Evolutionary conservation across 2,329 filamentous ascomycete species (phyloP).

Genomic region (Aurifilum marmelostoma): DNA sequence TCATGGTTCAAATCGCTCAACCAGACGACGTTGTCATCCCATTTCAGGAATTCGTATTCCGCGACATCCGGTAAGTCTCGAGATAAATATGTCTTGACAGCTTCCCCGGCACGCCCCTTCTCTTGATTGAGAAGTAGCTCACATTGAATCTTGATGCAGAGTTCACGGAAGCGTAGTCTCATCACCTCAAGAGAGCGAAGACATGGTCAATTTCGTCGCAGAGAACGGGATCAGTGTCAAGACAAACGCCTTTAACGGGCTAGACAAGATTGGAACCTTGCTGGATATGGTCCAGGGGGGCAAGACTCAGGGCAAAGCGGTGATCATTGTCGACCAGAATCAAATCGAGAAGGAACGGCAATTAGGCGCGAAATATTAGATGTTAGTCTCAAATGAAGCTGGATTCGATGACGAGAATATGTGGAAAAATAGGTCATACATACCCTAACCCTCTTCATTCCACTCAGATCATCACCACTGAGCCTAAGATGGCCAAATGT

Average conservation of each 20-base stretch:
- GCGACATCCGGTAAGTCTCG: constrained; percentile 5
- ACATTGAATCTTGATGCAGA: not conserved
- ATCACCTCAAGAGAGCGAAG: constrained; percentile 47
- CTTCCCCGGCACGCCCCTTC: not conserved
- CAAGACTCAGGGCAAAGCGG: constrained; percentile 57
- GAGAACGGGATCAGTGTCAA: constrained; percentile 52
- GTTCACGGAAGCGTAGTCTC: constrained; percentile 33
- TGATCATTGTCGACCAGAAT: constrained; percentile 54
- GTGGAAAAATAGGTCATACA: no score
- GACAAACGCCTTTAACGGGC: constrained; percentile 54
- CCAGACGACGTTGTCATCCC: constrained; percentile 34
- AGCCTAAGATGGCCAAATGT: no score
- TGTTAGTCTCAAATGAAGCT: no score
- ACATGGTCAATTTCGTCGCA: constrained; percentile 52
- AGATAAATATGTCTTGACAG: not conserved
- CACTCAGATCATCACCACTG: no score
- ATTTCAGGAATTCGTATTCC: constrained; percentile 15
- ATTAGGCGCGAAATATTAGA: constrained; percentile 24
- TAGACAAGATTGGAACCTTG: constrained; percentile 55
- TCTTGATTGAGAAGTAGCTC: not conserved
- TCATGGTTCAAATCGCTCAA: constrained; percentile 63
- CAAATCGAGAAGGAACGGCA: constrained; percentile 36
- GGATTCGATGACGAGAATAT: not conserved
- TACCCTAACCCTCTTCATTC: no score
- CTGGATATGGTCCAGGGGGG: constrained; percentile 54